These are phyloP conservation scores for Bruguiera hainesii DNA, from an alignment of 441 rosid species.

Conservation along the genomic window DNA sequence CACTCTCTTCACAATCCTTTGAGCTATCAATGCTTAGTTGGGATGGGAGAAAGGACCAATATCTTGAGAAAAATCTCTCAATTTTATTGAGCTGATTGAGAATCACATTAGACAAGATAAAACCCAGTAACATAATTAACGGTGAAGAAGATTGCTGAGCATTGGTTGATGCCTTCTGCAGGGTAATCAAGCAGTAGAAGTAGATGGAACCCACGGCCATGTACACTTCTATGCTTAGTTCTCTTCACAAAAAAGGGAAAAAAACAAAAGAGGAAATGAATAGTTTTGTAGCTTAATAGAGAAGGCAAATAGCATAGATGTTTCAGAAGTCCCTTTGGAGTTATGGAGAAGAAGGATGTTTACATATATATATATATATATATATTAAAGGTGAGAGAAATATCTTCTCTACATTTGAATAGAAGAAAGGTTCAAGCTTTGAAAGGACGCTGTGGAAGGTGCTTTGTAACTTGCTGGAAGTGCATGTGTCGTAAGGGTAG, in stretches of 20 bases:
- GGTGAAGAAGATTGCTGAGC: constrained; percentile 8
- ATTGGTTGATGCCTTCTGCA: constrained; percentile 23
- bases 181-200: background rate
- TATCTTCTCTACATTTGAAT: background rate
- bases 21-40: constrained; percentile 11
- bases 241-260: background rate
- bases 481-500: background rate
- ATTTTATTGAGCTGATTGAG: constrained; percentile 4
- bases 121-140: constrained; percentile 10
- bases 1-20: constrained; percentile 15
- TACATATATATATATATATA: constrained; percentile 6
- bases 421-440: constrained; percentile 5
- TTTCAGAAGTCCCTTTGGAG: background rate
- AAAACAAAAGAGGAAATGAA: background rate
- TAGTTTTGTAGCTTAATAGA: background rate
- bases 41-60: constrained; percentile 26
- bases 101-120: constrained; percentile 11
- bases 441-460: constrained; percentile 16
- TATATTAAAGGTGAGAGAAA: background rate
- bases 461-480: constrained; percentile 8
- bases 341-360: background rate
- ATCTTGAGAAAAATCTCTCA: constrained; percentile 20
- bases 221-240: background rate
- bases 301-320: background rate
- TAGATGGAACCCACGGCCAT: constrained; percentile 10